Evolutionary conservation across 106 monocot species (phyloP).

Genomic region (Vanilla planifolia): DNA sequence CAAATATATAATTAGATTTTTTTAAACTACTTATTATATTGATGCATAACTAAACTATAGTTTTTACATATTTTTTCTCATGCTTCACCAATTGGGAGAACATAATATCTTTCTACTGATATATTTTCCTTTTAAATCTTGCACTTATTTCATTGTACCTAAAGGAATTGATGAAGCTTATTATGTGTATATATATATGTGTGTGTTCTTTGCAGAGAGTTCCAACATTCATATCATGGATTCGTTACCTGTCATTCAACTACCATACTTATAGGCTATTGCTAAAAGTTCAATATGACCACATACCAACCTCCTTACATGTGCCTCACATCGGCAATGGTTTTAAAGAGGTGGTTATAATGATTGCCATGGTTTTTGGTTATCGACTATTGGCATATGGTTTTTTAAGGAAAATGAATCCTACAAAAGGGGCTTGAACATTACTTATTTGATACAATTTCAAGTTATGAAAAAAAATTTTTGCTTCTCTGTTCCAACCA

Average conservation of each 20-base stretch:
- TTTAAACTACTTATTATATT: no score
- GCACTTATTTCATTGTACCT: no score
- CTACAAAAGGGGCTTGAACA: constrained; percentile 13
- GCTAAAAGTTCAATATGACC: constrained; percentile 72
- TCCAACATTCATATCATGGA: constrained; percentile 78
- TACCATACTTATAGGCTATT: constrained; percentile 88
- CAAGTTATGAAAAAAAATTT: constrained; percentile 17
- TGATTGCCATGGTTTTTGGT: constrained; percentile 68
- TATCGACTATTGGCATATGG: constrained; percentile 69
- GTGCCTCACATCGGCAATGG: constrained; percentile 33
- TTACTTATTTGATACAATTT: background rate
- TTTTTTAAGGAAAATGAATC: constrained; percentile 48
- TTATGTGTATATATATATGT: no score
- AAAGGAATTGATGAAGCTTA: no score
- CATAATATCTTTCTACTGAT: no score
- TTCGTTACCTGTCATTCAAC: constrained; percentile 79
- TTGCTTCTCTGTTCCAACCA: constrained; percentile 2
- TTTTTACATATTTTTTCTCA: no score
- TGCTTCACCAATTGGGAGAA: no score
- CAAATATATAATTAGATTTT: no score
- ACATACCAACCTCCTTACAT: constrained; percentile 36
- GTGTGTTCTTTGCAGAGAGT: constrained; percentile 59
- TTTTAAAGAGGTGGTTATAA: constrained; percentile 38
- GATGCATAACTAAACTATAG: no score
- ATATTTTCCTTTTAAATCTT: no score